A percentile compares a stretch with the other conserved stretches of the same genome.
These are phyloP conservation scores for Kalmusia sp. DNA, from an alignment of 2,329 filamentous ascomycete species.

Conservation along the genomic window DNA sequence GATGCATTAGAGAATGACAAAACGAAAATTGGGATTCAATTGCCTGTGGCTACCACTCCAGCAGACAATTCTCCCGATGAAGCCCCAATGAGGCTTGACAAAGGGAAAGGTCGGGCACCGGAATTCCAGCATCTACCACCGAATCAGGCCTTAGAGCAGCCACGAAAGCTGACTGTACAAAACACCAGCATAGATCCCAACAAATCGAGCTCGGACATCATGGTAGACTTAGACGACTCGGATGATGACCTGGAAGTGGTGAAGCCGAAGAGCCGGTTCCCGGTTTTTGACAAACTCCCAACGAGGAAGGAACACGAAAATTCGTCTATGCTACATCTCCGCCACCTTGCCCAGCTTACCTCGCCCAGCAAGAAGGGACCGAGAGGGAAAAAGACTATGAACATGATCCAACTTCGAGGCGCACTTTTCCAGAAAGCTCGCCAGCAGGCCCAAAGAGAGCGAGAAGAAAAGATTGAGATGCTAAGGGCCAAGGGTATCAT, in stretches of 20 bases:
- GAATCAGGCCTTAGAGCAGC: constrained; percentile 30
- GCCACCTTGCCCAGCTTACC: constrained; percentile 74
- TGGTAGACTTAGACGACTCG: constrained; percentile 53
- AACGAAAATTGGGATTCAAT: not conserved
- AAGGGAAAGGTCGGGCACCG: constrained; percentile 67
- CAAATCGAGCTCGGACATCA: constrained; percentile 11
- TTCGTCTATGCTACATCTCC: constrained; percentile 71
- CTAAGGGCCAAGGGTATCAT: constrained; percentile 81
- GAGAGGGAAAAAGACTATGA: constrained; percentile 65
- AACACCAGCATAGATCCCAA: constrained; percentile 18
- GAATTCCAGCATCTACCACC: constrained; percentile 44
- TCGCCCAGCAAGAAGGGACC: constrained; percentile 63
- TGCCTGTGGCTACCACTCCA: constrained; percentile 7
- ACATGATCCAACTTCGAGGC: constrained; percentile 71
- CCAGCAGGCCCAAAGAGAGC: constrained; percentile 79
- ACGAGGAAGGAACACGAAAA: constrained; percentile 68
- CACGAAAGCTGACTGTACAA: constrained; percentile 19
- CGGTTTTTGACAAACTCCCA: constrained; percentile 73
- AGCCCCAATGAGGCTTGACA: constrained; percentile 52
- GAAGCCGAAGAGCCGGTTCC: constrained; percentile 44
- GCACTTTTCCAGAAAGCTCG: constrained; percentile 75
- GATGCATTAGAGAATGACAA: constrained; percentile 15
- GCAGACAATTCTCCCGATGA: constrained; percentile 10
- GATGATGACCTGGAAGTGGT: constrained; percentile 73
- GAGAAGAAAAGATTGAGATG: constrained; percentile 76